phyloP scores from a whole-genome alignment of 1,139 yeast species.

The Hansenula anomala region DNA sequence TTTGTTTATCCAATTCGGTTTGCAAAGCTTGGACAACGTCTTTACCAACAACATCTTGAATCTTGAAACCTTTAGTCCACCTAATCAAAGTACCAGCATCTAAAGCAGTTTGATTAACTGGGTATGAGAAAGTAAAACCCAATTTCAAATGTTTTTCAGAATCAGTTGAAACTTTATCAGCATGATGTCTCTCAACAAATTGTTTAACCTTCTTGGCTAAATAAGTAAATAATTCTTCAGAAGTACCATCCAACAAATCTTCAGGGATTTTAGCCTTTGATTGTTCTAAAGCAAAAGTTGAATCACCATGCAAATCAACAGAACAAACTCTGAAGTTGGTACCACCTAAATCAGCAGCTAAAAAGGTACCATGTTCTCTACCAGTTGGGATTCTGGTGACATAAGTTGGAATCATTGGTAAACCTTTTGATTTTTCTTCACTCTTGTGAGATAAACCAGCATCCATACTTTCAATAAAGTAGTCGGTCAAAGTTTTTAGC shows the following conservation, averaged over 20 bases:
- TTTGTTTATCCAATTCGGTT: slow-evolving; percentile 51
- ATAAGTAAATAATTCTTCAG: slow-evolving; percentile 60
- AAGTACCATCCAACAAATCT: slow-evolving; percentile 56
- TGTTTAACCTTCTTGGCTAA: slow-evolving; percentile 64
- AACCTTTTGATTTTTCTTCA: slow-evolving; percentile 26
- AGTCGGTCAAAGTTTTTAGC: slow-evolving; percentile 54
- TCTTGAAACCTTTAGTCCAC: slow-evolving; percentile 94
- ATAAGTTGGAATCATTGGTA: slow-evolving; percentile 89
- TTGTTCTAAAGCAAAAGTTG: slow-evolving; percentile 68
- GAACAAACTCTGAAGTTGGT: slow-evolving; percentile 90
- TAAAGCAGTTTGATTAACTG: slow-evolving; percentile 79
- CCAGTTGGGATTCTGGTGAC: slow-evolving; percentile 83
- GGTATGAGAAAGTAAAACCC: slow-evolving; percentile 93
- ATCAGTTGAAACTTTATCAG: slow-evolving; percentile 29
- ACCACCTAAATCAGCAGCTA: slow-evolving; percentile 88
- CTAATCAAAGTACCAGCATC: slow-evolving; percentile 76
- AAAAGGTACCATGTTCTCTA: slow-evolving; percentile 65
- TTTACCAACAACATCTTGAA: slow-evolving; percentile 76
- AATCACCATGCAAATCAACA: slow-evolving; percentile 72
- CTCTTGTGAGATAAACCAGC: slow-evolving; percentile 41
- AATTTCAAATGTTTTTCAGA: slow-evolving; percentile 44
- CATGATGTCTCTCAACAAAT: slow-evolving; percentile 64
- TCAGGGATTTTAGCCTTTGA: slow-evolving; percentile 69
- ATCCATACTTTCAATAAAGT: slow-evolving; percentile 59
- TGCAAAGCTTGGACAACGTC: slow-evolving; percentile 78